Evolutionary conservation across 2,329 filamentous ascomycete genomes (phyloP).

Genomic region (Curvularia sp.): DNA sequence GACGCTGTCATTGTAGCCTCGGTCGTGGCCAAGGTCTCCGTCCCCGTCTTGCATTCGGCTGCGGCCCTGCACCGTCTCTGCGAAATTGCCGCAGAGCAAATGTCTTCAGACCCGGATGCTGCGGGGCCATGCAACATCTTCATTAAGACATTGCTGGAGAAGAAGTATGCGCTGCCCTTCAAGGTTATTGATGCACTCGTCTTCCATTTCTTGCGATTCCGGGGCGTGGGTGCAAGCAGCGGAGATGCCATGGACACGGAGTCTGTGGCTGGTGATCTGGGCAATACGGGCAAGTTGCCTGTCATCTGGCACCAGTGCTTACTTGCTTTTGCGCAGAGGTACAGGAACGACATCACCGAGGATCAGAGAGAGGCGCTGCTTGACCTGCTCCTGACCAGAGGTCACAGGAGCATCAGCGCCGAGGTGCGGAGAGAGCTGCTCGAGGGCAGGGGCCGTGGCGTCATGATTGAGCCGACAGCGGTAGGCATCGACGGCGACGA

Average conservation of each 20-base stretch:
- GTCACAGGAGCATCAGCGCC: constrained; percentile 86
- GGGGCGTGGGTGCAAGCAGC: constrained; percentile 69
- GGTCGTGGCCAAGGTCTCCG: constrained; percentile 82
- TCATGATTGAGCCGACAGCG: constrained; percentile 68
- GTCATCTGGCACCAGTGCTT: constrained; percentile 97
- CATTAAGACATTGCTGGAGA: constrained; percentile 90
- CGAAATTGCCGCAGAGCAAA: constrained; percentile 92
- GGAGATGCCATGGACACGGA: constrained; percentile 62
- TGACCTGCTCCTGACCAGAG: constrained; percentile 82
- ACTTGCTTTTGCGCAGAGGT: constrained; percentile 89
- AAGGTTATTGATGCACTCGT: constrained; percentile 94
- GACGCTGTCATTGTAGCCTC: constrained; percentile 92
- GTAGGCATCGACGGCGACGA: constrained; percentile 78
- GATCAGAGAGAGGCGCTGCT: constrained; percentile 91
- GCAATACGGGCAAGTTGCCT: constrained; percentile 72
- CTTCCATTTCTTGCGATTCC: constrained; percentile 94
- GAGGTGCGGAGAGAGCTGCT: constrained; percentile 89
- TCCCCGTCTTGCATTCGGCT: constrained; percentile 90
- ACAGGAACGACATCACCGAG: constrained; percentile 94
- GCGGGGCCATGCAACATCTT: constrained; percentile 95
- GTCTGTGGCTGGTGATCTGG: constrained; percentile 45
- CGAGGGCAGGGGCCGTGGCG: constrained; percentile 84
- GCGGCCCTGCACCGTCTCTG: constrained; percentile 90
- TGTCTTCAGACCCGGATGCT: constrained; percentile 80
- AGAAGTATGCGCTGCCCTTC: constrained; percentile 95